Evolutionary conservation across 148 eudicot genomes (phyloP).

Genomic region (Linanthus parryae): DNA sequence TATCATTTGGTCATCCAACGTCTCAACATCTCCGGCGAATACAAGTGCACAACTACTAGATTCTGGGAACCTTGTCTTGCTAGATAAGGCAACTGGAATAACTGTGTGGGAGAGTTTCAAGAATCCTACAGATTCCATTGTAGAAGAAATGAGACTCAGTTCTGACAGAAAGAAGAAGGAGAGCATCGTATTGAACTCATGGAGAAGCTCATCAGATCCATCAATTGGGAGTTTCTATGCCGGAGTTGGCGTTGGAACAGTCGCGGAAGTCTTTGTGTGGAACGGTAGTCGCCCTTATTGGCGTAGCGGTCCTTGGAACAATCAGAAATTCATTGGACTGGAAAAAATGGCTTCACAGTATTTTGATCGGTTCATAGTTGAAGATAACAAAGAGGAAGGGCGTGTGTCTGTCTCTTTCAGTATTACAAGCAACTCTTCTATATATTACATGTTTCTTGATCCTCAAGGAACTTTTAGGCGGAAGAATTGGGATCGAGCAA

Average conservation of each 20-base stretch:
- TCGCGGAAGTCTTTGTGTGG: constrained; percentile 29
- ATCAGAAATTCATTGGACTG: constrained; percentile 21
- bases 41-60: constrained; percentile 14
- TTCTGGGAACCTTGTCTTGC: constrained; percentile 15
- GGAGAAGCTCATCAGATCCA: constrained; percentile 40
- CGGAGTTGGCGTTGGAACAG: constrained; percentile 10
- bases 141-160: constrained; percentile 3
- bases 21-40: constrained; percentile 7
- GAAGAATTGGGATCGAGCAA: constrained; percentile 14
- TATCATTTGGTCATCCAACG: constrained; percentile 36
- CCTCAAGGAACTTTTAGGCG: constrained; percentile 12
- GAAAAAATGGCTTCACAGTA: background rate
- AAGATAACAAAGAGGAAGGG: constrained; percentile 13
- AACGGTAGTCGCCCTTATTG: constrained; percentile 21
- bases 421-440: background rate
- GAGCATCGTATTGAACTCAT: constrained; percentile 18
- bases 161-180: background rate
- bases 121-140: constrained; percentile 9
- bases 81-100: background rate
- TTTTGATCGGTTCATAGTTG: background rate
- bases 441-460: constrained; percentile 12
- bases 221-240: constrained; percentile 28
- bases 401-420: constrained; percentile 3
- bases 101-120: constrained; percentile 13
- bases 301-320: constrained; percentile 44